Evolutionary conservation across 2,329 filamentous ascomycete species (phyloP), one percentile per base, ranked within the genome.

Genomic region (Uncinocarpus reesii): DNA sequence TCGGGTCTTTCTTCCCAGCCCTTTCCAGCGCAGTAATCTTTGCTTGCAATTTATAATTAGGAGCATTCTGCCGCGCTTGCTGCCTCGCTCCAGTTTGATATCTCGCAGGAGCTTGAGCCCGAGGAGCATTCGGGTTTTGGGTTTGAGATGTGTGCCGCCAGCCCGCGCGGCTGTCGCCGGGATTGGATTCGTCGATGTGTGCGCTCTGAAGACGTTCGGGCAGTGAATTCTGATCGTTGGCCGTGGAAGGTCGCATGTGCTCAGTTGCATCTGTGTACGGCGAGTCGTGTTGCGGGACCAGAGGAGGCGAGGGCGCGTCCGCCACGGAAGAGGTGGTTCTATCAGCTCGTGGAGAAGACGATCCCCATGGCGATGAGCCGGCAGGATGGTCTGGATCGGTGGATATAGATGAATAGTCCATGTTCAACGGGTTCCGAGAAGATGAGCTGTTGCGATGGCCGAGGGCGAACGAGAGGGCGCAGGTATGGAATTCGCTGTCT

Each of bases 11-110:
- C 67, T 93, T 88, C 52, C 89, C 89, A 3, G 86, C 92, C 51
- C 92, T 78, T 70, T 98, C 92, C 41, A 98, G 72, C 1, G 85
- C 88, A 0, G 89, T 95, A 54, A 98, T 88, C 72, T 96, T 98
- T 38, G 85, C 88, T 64, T 95, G 88, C 31, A 98, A 77, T 67
- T 86, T 90, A 67, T 85, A 89, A 53, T 83, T 79, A 23, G 85
- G 82, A 47, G 79, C 76, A 36, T 78, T 70, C 64, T 62, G 67
- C 37, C 62, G 62, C 31, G 61, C 55, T 44, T 60, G 56, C 42
- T 65, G 65, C 50, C 64, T 58, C 44, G 64, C 55, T 43, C 64
- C 64, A 11, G 62, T 63, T 52, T 73, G 71, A 55, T 76, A 75
- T 58, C 72, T 69, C 48, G 72, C 70, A 34, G 73, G 69, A 23